Evolutionary conservation across 768 basidiomycete genomes (phyloP).

Genomic region (Boletus subparvulus): DNA sequence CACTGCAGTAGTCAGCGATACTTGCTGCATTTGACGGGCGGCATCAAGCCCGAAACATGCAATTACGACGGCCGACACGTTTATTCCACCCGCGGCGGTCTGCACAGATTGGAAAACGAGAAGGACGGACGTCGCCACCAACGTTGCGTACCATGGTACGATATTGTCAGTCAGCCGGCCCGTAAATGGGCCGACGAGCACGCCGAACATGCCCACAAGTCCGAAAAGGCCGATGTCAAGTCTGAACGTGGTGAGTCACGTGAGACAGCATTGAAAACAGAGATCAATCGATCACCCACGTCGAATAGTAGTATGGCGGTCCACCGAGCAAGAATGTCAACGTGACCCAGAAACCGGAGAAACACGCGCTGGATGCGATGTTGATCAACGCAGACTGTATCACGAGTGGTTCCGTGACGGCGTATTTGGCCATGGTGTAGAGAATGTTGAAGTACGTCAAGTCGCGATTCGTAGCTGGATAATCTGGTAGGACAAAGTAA

Average conservation of each 20-base stretch:
- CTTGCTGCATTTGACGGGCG: conserved; percentile 72
- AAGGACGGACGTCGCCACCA: conserved; percentile 50
- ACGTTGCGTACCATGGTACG: conserved; percentile 75
- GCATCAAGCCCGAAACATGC: conserved; percentile 71
- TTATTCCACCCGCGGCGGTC: conserved; percentile 66
- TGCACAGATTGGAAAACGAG: conserved; percentile 61
- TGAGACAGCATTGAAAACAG: neutral
- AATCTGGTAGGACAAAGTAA: conserved; percentile 76
- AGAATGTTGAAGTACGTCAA: conserved; percentile 69
- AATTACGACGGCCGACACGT: conserved; percentile 68
- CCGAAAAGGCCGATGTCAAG: conserved; percentile 73
- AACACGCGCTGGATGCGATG: conserved; percentile 58
- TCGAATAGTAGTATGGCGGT: conserved; percentile 72
- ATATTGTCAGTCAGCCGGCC: conserved; percentile 69
- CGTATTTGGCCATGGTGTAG: conserved; percentile 74
- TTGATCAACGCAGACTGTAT: conserved; percentile 67
- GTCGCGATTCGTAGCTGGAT: conserved; percentile 68
- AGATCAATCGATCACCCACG: conserved; percentile 40
- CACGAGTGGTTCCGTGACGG: conserved; percentile 74
- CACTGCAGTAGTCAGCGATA: conserved; percentile 60
- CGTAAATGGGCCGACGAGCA: conserved; percentile 64
- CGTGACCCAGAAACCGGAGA: conserved; percentile 66
- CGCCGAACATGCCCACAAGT: conserved; percentile 70
- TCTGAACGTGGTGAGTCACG: conserved; percentile 18
- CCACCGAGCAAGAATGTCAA: conserved; percentile 81